Base-by-base conservation (phyloP, 108 stramenopile species). In the Conticribra guillardii region DNA sequence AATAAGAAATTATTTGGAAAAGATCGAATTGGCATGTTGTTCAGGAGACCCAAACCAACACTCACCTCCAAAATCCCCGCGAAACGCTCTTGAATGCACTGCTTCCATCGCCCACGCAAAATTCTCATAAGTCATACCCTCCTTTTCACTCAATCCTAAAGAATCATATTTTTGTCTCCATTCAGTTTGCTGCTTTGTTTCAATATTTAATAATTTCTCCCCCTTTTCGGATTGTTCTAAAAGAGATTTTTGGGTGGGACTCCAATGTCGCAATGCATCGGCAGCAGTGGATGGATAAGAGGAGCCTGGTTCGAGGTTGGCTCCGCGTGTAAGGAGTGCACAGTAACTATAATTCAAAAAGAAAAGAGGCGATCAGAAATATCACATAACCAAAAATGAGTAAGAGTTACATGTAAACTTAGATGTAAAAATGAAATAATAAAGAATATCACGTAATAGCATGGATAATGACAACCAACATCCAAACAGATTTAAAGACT, bases 31-130 rank as follows among this genome's bases (percentile, higher is more conserved):
- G n/a, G n/a, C n/a, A n/a, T n/a, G n/a, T n/a, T n/a, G n/a, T n/a
- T n/a, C n/a, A n/a, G n/a, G n/a, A n/a, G 18, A 52, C 48, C 49
- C 1, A 21, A 52, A 16, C 2, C 0, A 29, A 5, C 15, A 64
- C 27, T 61, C 64, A 51, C 65, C 73, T 26, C 78, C 82, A 60
- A 80, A 86, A 51, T 76, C 79, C 27, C 88, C 88, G 28, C 83
- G 55, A 65, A 92, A 92, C 23, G 88, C 87, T 31, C 91, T 72
- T 21, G 87, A 87, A 72, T 92, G 87, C 9, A 92, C 91, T 21
- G 83, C 91, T 60, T 92, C 91, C 91, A 92, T 89, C 50, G 85
- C 81, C 91, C 91, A 92, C 60, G 67, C 49, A 63, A 92, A 92
- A 53, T 88, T 66, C 52, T 89, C 84, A 67, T 68, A 83, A 0